phyloP scores from a whole-genome alignment of 805 yeast genomes.

The Candida oleophila region DNA sequence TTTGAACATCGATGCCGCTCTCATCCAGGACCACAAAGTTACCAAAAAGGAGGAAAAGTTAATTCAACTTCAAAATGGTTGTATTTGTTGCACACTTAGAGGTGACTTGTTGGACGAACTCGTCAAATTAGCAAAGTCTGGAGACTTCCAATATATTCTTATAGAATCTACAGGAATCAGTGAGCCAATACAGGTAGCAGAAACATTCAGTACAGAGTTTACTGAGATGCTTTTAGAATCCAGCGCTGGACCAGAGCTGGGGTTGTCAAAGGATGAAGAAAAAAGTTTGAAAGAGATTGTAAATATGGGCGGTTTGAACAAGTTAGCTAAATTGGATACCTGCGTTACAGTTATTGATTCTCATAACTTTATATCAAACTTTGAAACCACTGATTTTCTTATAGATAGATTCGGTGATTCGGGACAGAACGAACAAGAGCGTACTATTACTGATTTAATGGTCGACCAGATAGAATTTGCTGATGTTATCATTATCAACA shows the following conservation, averaged over 20 bases:
- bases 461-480: constrained; percentile 49
- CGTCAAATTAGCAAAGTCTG: constrained; percentile 30
- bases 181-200: constrained; percentile 53
- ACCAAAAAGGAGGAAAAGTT: constrained; percentile 42
- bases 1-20: constrained; percentile 43
- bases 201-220: constrained; percentile 45
- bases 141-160: constrained; percentile 40
- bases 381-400: constrained; percentile 44
- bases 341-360: constrained; percentile 49
- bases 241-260: constrained; percentile 12
- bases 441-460: constrained; percentile 45
- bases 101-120: constrained; percentile 47
- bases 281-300: constrained; percentile 23
- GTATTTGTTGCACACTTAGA: constrained; percentile 48
- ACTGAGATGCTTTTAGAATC: constrained; percentile 29
- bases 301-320: constrained; percentile 39
- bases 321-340: constrained; percentile 40
- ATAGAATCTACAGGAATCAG: constrained; percentile 49
- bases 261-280: constrained; percentile 16
- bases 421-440: constrained; percentile 41
- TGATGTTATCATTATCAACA: constrained; percentile 44
- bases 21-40: constrained; percentile 38
- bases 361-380: constrained; percentile 37
- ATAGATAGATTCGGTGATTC: constrained; percentile 39
- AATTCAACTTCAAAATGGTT: constrained; percentile 47